phyloP scores from a whole-genome alignment of 495 filamentous ascomycete genomes.

The Penicillium salamii region DNA sequence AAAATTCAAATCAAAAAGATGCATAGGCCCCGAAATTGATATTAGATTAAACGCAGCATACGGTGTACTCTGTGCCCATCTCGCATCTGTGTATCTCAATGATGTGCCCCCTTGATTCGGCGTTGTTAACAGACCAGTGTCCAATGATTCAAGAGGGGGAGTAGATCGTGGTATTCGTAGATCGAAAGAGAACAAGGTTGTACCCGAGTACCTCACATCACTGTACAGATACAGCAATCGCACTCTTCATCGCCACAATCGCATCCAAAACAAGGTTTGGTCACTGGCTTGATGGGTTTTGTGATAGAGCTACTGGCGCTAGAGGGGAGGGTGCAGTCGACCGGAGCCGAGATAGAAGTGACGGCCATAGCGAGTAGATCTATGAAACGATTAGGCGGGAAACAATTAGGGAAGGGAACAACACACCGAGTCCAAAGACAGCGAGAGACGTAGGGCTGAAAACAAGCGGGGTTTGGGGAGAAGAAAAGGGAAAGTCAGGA shows the following conservation, averaged over 20 bases:
- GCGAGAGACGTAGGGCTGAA: background rate
- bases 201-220: constrained; percentile 36
- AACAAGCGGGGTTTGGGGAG: background rate
- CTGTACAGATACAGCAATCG: constrained; percentile 44
- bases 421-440: background rate
- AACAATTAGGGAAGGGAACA: background rate
- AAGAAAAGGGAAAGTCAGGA: background rate
- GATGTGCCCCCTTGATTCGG: background rate
- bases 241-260: constrained; percentile 45
- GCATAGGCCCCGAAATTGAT: background rate
- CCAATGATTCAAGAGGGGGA: background rate
- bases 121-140: background rate
- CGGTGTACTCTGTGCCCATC: too few relatives aligned
- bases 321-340: constrained; percentile 34
- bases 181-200: background rate
- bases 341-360: constrained; percentile 18
- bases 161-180: background rate
- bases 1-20: background rate
- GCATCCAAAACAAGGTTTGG: constrained; percentile 46
- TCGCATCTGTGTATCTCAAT: too few relatives aligned
- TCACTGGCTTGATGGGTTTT: constrained; percentile 41
- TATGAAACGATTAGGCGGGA: background rate
- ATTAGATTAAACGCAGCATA: background rate
- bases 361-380: constrained; percentile 12
- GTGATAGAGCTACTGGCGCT: constrained; percentile 35